phyloP scores from a whole-genome alignment of 208 protist species.

The Leishmania tropica region DNA sequence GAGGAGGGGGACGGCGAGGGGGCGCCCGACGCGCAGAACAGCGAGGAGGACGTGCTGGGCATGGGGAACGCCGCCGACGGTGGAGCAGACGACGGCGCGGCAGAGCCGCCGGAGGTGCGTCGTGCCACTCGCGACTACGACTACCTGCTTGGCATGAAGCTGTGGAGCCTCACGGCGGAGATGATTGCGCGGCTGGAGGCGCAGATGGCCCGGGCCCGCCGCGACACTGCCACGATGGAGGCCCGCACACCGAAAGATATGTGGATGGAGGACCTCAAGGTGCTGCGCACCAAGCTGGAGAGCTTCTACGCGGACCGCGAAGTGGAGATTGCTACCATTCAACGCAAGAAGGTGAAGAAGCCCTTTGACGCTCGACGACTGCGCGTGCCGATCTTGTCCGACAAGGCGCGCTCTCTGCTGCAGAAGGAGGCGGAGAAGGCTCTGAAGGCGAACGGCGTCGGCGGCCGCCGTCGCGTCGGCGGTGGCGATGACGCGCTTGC shows the following conservation, averaged over 20 bases:
- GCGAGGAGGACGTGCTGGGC: slow-evolving; percentile 35
- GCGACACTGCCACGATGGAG: slow-evolving; percentile 84
- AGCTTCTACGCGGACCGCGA: slow-evolving; percentile 66
- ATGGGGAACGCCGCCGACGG: slow-evolving; percentile 11
- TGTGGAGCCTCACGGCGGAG: slow-evolving; percentile 98
- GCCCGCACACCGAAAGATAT: slow-evolving; percentile 80
- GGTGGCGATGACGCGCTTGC: slow-evolving; percentile 10
- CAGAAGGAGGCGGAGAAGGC: slow-evolving; percentile 73
- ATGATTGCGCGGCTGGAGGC: slow-evolving; percentile 93
- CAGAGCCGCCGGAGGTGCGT: slow-evolving; percentile 60
- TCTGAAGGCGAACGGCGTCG: slow-evolving; percentile 31
- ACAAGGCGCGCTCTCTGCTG: slow-evolving; percentile 75
- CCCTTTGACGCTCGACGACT: slow-evolving; percentile 72
- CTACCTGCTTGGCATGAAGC: slow-evolving; percentile 98
- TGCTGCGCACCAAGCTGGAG: slow-evolving; percentile 63
- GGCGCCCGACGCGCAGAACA: slow-evolving; percentile 5
- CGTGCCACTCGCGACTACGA: slow-evolving; percentile 93
- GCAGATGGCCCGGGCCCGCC: slow-evolving; percentile 75
- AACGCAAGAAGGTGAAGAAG: slow-evolving; percentile 86
- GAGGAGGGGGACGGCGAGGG: slow-evolving; percentile 21
- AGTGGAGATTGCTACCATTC: slow-evolving; percentile 70
- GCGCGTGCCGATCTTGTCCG: slow-evolving; percentile 84
- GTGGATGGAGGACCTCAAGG: slow-evolving; percentile 89
- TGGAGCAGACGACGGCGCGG: slow-evolving; percentile 31
- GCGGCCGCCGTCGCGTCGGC: slow-evolving; percentile 5